Evolutionary conservation across 768 basidiomycete genomes (phyloP), one percentile per base, ranked within the genome.

Genomic region (Pluteus cervinus): DNA sequence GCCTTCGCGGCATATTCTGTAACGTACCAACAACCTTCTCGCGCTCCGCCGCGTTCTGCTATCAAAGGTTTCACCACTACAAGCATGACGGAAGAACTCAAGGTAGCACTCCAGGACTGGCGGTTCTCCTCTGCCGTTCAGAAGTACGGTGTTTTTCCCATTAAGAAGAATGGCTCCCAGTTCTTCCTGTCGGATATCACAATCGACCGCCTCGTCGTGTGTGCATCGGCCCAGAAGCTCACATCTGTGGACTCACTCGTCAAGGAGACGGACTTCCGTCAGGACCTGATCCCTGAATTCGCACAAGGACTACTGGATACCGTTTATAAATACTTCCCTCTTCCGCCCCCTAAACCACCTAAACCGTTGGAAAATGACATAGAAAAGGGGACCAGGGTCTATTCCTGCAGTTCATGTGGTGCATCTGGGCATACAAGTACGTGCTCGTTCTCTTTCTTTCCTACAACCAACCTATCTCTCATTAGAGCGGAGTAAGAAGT

Each of bases 1-100:
- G 24, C 23, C 7, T 24, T 18, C 22, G 38, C 25, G 10, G 15
- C 29, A 24, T 14, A 36, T 23, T 14, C 32, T 17, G 20, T 30
- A 12, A 22, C 21, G 1, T 21, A 10, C 33, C 32, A 26, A 24
- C 28, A 3, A 14, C 4, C 5, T 11, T 4, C 7, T 14, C 31
- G 17, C 17, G 22, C 31, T 8, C 17, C 11, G 17, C 31, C 31
- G 15, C 17, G 4, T 5, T 5, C 11, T 33, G 17, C 12, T 16
- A 33, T 14, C 8, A 21, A 7, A 21, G 22, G 22, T 16, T 33
- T 14, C 17, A 33, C 7, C 17, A 18, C 4, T 16, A 21, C 3
- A 33, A 35, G 18, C 33, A 35, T n/a, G 33, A 18, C 20, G 22
- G 16, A 35, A 35, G 21, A 5, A 14, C 18, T 35, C 4, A 35